Evolutionary conservation across 2,329 filamentous ascomycete genomes (phyloP), one percentile per base, ranked within the genome.

Genomic region (Aspergillus floridensis): DNA sequence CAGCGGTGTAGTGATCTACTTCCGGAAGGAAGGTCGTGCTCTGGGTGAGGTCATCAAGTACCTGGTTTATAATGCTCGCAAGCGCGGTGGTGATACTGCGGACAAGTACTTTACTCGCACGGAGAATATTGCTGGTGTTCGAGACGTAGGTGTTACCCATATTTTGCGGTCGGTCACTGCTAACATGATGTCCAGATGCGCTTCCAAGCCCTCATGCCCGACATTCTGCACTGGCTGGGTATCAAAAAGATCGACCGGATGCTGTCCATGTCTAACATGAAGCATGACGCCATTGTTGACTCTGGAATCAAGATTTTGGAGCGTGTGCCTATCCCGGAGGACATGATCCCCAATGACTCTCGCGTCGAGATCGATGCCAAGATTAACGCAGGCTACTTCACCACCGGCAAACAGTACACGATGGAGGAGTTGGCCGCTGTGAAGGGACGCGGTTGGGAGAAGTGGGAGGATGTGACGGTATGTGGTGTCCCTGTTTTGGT

Each of bases 361-460:
- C 84, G 93, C 66, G 95, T 98, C n/a, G 95, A 99, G 77, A 99
- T 98, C 71, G 95, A 98, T 76, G 95, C 95, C 60, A 98, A 98
- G 81, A 97, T 98, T 73, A 95, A 93, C 68, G 92, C 93, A 61
- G 95, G 86, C 22, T 88, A 88, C 71, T 88, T 97, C 74, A 97
- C 93, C 6, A 92, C 89, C 12, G 93, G 93, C 53, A 92, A 95
- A 77, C 85, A 91, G 68, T 92, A 96, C 86, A 95, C 90, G 1
- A 86, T 89, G 72, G 90, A 93, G 58, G 93, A 97, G 76, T 82
- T 98, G 63, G 82, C 88, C 66, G 88, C 90, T 57, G 92, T 98
- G 29, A 88, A 95, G 74, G 93, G 93, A 63, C 86, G 93, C 66
- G 90, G 91, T 67, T 97, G 93, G 93, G 92, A 96, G 78, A 92